Evolutionary conservation across 495 filamentous ascomycete genomes (phyloP).

Genomic region (Lasiosphaeria ovina): DNA sequence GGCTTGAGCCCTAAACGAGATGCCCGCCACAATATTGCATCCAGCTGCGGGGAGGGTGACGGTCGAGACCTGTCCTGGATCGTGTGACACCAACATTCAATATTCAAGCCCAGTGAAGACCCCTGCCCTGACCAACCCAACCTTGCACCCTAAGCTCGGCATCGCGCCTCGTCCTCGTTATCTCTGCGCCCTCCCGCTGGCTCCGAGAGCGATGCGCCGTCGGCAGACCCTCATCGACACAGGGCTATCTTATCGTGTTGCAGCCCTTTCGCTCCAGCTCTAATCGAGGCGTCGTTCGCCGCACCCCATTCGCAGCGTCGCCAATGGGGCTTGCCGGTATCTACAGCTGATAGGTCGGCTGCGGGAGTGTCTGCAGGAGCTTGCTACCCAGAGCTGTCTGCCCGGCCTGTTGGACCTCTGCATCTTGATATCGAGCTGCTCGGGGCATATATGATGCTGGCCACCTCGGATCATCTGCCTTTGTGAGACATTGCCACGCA

Average conservation of each 20-base stretch:
- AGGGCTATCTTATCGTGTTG: constrained; percentile 23
- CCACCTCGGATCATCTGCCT: constrained; percentile 1
- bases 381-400: neutral
- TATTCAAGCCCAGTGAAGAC: no score
- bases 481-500: neutral
- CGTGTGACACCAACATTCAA: no score
- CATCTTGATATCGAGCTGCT: neutral
- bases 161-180: neutral
- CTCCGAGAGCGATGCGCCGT: constrained; percentile 2
- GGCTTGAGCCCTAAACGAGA: no score
- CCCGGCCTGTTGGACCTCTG: neutral
- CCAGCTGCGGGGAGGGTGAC: no score
- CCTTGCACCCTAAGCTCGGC: no score
- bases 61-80: no score
- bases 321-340: constrained; percentile 10
- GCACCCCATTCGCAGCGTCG: constrained; percentile 7
- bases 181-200: constrained; percentile 4
- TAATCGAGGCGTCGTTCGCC: constrained; percentile 9
- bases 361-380: neutral
- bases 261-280: constrained; percentile 2
- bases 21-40: no score
- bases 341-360: constrained; percentile 7
- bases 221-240: constrained; percentile 15
- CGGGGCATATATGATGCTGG: constrained; percentile 14
- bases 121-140: no score